Base-by-base conservation (phyloP, 2,329 filamentous ascomycete genomes). In the Phyllosticta citrichinensis region DNA sequence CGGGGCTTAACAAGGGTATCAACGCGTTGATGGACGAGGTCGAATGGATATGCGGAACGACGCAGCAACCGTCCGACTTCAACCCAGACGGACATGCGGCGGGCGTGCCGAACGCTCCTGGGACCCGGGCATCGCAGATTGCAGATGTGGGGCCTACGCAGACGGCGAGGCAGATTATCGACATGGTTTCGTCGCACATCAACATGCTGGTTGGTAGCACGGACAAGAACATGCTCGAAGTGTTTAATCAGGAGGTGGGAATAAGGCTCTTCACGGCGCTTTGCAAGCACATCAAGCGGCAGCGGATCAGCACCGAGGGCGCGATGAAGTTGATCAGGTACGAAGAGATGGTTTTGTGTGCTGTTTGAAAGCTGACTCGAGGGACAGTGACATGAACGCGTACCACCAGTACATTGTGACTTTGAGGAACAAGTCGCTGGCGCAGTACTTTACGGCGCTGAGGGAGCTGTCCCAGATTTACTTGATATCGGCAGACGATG, bases 1-100 rank as follows among this genome's bases (percentile, higher is more conserved):
- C 93, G 9, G 95, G 95, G 1, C 79, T 99, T 64, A 97, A 97
- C 75, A 97, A 96, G 77, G 94, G 94, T 65, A 97, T 99, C 64
- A 93, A 99, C 70, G 94, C 97, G 62, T 83, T 99, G 52, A 97
- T 99, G 88, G 91, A 96, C 68, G 94, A 99, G 76, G 92, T 97
- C 27, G 94, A 99, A 73, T 97, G 95, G 71, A 83, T 99, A 40
- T 91, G 91, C 68, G 91, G 89, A 19, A 96, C 92, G 0, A 90
- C 87, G 2, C 94, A 99, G 72, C 77, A 82, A 24, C 87, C 91
- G 0, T 88, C 88, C 0, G 94, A 99, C 75, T 99, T 94, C 76
- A 97, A 97, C 69, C 93, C 94, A 0, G 40, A 47, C 5, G 40
- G 40, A 47, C 6, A 47, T 5, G 40, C 40, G 6, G 40, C 40